Conservation (phyloP, 768 basidiomycete species). For the Boletus patriciae region DNA sequence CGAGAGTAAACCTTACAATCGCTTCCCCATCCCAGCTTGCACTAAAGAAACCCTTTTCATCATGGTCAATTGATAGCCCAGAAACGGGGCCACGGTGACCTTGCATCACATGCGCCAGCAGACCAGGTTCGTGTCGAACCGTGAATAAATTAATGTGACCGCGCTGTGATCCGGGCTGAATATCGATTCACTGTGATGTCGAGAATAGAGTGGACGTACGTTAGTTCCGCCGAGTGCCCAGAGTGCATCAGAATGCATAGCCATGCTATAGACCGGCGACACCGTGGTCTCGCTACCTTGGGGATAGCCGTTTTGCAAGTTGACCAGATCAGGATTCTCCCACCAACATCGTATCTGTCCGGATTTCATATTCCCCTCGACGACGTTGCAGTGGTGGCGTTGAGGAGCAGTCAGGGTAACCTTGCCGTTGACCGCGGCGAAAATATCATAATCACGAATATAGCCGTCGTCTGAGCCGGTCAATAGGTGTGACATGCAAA, state of each 20-base stretch:
- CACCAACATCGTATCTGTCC: slow-evolving; percentile 89
- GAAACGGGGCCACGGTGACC: slow-evolving; percentile 85
- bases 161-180: slow-evolving; percentile 45
- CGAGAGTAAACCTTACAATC: slow-evolving; percentile 51
- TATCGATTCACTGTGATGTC: slow-evolving; percentile 17
- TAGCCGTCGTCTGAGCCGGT: slow-evolving; percentile 95
- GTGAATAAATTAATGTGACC: slow-evolving; percentile 95
- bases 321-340: slow-evolving; percentile 57
- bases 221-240: slow-evolving; percentile 90
- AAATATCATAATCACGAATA: slow-evolving; percentile 90
- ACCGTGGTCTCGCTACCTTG: slow-evolving; percentile 51
- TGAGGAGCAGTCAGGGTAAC: slow-evolving; percentile 86
- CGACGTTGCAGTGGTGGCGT: slow-evolving; percentile 83
- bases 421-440: slow-evolving; percentile 84
- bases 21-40: slow-evolving; percentile 95
- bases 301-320: slow-evolving; percentile 25
- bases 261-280: slow-evolving; percentile 85
- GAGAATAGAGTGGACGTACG: slow-evolving; percentile 46
- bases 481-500: slow-evolving; percentile 84
- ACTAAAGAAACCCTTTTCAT: slow-evolving; percentile 85
- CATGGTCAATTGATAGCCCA: slow-evolving; percentile 73
- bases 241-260: slow-evolving; percentile 89
- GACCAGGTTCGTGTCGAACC: slow-evolving; percentile 88
- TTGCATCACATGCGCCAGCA: slow-evolving; percentile 57
- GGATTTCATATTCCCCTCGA: slow-evolving; percentile 89